phyloP scores from a whole-genome alignment of 345 rosid species.

The Pugionium cornutum region DNA sequence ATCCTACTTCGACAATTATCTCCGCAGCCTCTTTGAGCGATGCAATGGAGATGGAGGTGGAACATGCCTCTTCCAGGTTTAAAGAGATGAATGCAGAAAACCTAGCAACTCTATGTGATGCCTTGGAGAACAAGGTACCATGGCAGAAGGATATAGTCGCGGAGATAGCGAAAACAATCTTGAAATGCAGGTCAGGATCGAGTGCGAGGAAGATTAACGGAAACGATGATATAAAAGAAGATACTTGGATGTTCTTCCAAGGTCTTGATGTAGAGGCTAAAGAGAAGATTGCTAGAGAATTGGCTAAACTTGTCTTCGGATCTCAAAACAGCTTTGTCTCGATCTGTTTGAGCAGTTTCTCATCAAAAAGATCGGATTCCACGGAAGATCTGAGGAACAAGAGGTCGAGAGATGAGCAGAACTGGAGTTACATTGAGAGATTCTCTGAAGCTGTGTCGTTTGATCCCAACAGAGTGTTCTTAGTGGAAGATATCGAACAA shows the following conservation, averaged over 20 bases:
- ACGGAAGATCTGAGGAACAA: slow-evolving; percentile 61
- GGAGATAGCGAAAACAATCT: slow-evolving; percentile 57
- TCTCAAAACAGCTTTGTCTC: slow-evolving; percentile 49
- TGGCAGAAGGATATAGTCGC: slow-evolving; percentile 62
- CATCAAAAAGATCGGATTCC: slow-evolving; percentile 59
- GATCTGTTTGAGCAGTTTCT: slow-evolving; percentile 59
- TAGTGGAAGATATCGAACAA: slow-evolving; percentile 75
- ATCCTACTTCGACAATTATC: slow-evolving; percentile 57
- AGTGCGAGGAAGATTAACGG: slow-evolving; percentile 45
- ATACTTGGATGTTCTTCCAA: slow-evolving; percentile 79
- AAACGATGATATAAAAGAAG: slow-evolving; percentile 48
- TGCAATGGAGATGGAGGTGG: slow-evolving; percentile 68
- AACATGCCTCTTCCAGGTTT: slow-evolving; percentile 47
- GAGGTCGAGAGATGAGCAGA: slow-evolving; percentile 62
- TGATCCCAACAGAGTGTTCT: slow-evolving; percentile 75
- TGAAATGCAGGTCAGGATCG: slow-evolving; percentile 73
- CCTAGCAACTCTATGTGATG: slow-evolving; percentile 52
- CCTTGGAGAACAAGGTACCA: slow-evolving; percentile 72
- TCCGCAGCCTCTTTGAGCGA: slow-evolving; percentile 71
- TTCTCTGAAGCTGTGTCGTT: slow-evolving; percentile 60
- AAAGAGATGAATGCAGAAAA: slow-evolving; percentile 60
- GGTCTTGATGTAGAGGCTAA: slow-evolving; percentile 70
- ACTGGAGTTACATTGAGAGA: slow-evolving; percentile 59
- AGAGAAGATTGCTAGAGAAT: slow-evolving; percentile 69
- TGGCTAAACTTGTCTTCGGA: slow-evolving; percentile 67